Evolutionary conservation across 2,329 filamentous ascomycete genomes (phyloP).

Genomic region (Penicillium rolfsii): DNA sequence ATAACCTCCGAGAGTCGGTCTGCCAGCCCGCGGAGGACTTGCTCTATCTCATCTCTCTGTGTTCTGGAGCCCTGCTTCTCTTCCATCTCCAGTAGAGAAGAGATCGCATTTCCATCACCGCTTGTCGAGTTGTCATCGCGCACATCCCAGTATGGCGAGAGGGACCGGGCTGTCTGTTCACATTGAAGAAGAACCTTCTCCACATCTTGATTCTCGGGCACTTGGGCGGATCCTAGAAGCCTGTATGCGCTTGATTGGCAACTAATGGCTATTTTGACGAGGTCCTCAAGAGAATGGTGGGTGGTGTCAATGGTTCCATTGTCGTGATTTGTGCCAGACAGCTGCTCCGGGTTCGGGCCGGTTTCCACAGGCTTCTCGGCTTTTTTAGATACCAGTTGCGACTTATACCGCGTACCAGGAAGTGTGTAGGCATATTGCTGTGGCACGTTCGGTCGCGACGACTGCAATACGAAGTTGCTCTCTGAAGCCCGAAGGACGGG

Average conservation of each 20-base stretch:
- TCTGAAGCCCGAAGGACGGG: constrained; percentile 12
- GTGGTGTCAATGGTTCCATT: background rate
- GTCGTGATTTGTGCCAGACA: background rate
- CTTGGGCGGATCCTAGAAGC: constrained; percentile 35
- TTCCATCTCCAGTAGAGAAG: constrained; percentile 47
- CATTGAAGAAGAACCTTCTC: constrained; percentile 41
- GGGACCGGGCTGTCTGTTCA: constrained; percentile 36
- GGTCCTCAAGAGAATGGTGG: background rate
- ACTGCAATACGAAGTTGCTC: constrained; percentile 25
- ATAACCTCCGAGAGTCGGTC: constrained; percentile 58
- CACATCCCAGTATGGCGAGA: constrained; percentile 26
- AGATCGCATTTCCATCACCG: constrained; percentile 43
- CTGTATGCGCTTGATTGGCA: constrained; percentile 22
- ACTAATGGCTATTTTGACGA: background rate
- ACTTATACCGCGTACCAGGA: constrained; percentile 19
- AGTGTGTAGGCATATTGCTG: constrained; percentile 9
- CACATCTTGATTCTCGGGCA: constrained; percentile 42
- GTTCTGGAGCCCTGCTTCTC: constrained; percentile 32
- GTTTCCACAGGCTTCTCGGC: background rate
- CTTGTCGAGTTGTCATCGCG: constrained; percentile 29
- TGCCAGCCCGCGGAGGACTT: constrained; percentile 35
- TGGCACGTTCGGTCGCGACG: constrained; percentile 18
- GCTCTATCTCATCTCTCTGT: background rate
- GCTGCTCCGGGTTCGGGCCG: background rate
- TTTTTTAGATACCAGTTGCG: background rate